Percentiles rank a stretch among this genome's conserved stretches.
Conservation (phyloP, 2,329 filamentous ascomycete species). For the Colletotrichum scovillei region DNA sequence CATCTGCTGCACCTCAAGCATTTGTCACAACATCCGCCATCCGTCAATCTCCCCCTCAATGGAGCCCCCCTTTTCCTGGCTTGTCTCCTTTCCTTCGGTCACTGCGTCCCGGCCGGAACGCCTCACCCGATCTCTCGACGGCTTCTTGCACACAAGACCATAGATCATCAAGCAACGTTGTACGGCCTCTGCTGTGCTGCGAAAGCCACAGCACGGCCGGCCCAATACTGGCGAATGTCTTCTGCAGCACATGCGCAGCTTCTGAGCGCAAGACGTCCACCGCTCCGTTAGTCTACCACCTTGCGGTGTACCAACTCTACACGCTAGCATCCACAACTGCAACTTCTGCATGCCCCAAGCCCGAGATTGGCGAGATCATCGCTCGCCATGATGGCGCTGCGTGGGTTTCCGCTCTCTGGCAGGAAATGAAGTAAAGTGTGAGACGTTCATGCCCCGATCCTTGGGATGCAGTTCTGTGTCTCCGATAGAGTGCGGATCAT, state of each 20-base stretch:
- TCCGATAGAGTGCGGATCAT: constrained; percentile 30
- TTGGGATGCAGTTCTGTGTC: constrained; percentile 13
- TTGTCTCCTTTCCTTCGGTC: not conserved
- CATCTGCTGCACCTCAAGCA: constrained; percentile 19
- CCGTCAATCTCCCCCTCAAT: constrained; percentile 3
- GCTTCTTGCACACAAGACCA: constrained; percentile 27
- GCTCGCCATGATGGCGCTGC: not conserved
- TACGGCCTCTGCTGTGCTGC: constrained; percentile 13
- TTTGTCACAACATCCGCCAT: constrained; percentile 27
- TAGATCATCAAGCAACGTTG: constrained; percentile 31
- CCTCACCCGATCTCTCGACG: constrained; percentile 30
- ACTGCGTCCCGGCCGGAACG: constrained; percentile 15
- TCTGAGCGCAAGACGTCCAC: not conserved
- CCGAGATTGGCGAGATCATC: constrained; percentile 33
- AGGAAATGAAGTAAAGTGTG: constrained; percentile 1
- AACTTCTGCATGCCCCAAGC: constrained; percentile 16
- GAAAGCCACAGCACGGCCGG: constrained; percentile 1
- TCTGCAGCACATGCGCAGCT: not conserved
- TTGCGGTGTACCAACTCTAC: constrained; percentile 5
- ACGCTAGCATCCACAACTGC: constrained; percentile 14
- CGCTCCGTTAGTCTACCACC: constrained; percentile 1
- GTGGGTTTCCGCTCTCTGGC: constrained; percentile 8
- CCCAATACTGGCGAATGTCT: not conserved
- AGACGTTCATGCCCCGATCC: constrained; percentile 1
- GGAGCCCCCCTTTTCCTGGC: not conserved